Evolutionary conservation across 2,329 filamentous ascomycete species (phyloP), one percentile per base, ranked within the genome.

Genomic region (Curvularia verruculosa): DNA sequence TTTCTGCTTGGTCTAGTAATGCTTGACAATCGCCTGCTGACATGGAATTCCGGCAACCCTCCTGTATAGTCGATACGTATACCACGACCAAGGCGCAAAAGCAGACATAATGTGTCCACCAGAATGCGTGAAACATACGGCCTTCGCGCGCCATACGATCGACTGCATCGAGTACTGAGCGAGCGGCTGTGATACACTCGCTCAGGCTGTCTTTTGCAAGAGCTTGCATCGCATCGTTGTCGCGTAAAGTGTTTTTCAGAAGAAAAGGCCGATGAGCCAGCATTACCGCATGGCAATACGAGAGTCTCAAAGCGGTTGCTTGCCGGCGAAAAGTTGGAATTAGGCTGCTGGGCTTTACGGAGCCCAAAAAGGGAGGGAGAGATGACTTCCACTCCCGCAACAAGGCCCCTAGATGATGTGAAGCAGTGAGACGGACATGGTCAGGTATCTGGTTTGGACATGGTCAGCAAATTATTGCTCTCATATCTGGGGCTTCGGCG

Each of bases 71-170:
- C 75, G 79, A 82, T 0, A 83, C 78, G 26, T 83, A 83, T 0
- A 80, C 73, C 0, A 82, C 77, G 0, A 77, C 77, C 3, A 83
- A 60, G 1, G 81, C 80, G 55, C 81, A 83, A 34, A 83, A 83
- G 1, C 77, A 78, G 0, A 82, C 78, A 45, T 82, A 82, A 19
- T 80, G 79, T 9, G 79, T 82, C 75, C 79, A 82, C 80, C 80
- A 81, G 23, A 81, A 75, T 0, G 79, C 78, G 41, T 80, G 76
- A 26, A 78, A 81, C 5, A 76, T 59, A 18, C 64, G 68, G 24
- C 72, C 74, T 26, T 78, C 76, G 2, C 65, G 52, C 5, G 74
- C 75, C 65, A 80, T 75, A 5, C 68, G 67, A 51, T 81, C 76
- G 1, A 79, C 79, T 0, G 53, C 51, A 23, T 69, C 64, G 3